Base-by-base conservation (phyloP, 345 rosid genomes). In the Citrus medica region DNA sequence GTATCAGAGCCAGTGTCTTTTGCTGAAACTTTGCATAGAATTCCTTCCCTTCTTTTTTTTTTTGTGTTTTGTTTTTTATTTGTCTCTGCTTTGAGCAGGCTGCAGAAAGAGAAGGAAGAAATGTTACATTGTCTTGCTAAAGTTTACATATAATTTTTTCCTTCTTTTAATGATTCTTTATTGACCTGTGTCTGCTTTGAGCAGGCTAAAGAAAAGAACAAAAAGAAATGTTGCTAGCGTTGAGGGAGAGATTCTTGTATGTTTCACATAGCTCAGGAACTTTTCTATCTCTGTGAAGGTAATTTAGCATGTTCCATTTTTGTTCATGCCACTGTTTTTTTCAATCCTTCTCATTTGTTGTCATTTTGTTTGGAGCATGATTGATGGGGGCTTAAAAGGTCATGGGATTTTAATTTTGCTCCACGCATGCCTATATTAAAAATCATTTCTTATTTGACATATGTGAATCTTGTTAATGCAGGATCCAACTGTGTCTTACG, bases 171-270 rank as follows among this genome's bases (percentile, higher is more conserved):
- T 56, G 27, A 32, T 17, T 76, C 53, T 55, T 22, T 55, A 37
- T 55, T 25, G 38, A 42, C 25, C 19, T 7, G 25, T 56, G 25
- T 67, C 19, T 67, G 56, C 37, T 67, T 37, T 76, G 38, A 67
- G 27, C 30, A 76, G 79, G 79, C 79, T 67, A 46, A 46, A 73
- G 73, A 56, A 76, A 56, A 59, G 58, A 55, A 37, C 73, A 76
- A 56, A 76, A 76, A 37, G 79, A 76, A 6, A 13, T 3, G 22
- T 27, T 17, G 27, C 28, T 9, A 37, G 28, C 38, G 38, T 14
- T 16, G 37, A 32, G 72, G 35, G 25, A 51, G 79, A 55, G 37
- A 53, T 13, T 67, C 71, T 67, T 40, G 28, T 28, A 58, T 35
- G 71, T 55, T 55, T 53, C 27, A 48, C 48, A 16, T 24, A 33